Evolutionary conservation across 1,139 yeast genomes (phyloP).

Genomic region (Yamadazyma dendronema): DNA sequence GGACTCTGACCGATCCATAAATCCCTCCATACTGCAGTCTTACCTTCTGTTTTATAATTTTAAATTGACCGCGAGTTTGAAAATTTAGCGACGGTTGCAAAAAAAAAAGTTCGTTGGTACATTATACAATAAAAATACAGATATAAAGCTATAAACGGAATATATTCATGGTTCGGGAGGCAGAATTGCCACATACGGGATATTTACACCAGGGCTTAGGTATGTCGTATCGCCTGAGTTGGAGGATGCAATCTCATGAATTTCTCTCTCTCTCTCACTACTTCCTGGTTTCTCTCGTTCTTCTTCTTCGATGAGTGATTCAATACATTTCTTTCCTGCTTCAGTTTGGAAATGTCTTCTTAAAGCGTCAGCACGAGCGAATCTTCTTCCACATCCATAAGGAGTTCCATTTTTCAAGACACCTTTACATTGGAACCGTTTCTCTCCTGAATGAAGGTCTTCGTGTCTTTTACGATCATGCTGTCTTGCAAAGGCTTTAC

Average conservation of each 20-base stretch:
- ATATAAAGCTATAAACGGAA: not conserved
- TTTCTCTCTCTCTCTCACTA: conserved; percentile 7
- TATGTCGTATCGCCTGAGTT: conserved; percentile 11
- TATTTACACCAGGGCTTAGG: conserved; percentile 12
- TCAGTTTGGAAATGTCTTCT: conserved; percentile 94
- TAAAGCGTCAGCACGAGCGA: conserved; percentile 94
- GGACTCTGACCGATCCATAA: conserved; percentile 14
- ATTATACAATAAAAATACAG: conserved; percentile 9
- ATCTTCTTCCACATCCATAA: conserved; percentile 93
- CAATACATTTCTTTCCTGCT: conserved; percentile 82
- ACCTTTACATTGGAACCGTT: conserved; percentile 83
- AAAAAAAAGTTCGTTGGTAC: not conserved
- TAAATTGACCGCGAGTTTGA: conserved; percentile 17
- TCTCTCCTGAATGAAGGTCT: conserved; percentile 88
- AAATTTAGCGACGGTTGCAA: conserved; percentile 1
- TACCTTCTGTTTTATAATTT: conserved; percentile 13
- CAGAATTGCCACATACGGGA: conserved; percentile 39
- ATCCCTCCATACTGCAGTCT: conserved; percentile 6
- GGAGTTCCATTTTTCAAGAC: conserved; percentile 55
- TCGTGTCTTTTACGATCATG: conserved; percentile 95
- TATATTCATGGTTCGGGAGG: conserved; percentile 28
- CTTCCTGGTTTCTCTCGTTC: conserved; percentile 18
- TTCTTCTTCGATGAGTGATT: conserved; percentile 69
- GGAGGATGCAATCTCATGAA: conserved; percentile 1
- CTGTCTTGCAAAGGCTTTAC: conserved; percentile 93